Conservation (phyloP, 768 basidiomycete genomes). For the Phylloporus sp. region DNA sequence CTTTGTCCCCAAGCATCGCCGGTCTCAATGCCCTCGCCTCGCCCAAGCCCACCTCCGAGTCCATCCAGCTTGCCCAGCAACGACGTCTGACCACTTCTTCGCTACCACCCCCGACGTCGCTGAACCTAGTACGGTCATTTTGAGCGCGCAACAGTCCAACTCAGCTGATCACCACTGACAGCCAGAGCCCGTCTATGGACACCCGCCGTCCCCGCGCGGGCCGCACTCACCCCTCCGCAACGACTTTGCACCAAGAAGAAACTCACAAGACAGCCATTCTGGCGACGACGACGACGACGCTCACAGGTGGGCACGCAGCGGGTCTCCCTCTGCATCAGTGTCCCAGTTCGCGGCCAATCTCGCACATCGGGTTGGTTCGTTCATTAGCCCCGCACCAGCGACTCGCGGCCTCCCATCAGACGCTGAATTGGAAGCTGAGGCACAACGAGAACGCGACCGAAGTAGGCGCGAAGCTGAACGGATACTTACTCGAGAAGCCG, state of each 20-base stretch:
- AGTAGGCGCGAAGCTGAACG: conserved; percentile 75
- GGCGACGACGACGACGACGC: conserved; percentile 39
- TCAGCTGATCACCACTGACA: conserved; percentile 21
- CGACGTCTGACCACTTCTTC: conserved; percentile 37
- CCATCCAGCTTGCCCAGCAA: conserved; percentile 23
- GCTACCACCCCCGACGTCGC: conserved; percentile 37
- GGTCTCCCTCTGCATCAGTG: conserved; percentile 63
- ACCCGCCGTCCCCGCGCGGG: conserved; percentile 36
- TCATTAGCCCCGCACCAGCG: conserved; percentile 51
- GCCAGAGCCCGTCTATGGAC: conserved; percentile 45
- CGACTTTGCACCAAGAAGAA: conserved; percentile 44
- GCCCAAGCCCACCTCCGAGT: conserved; percentile 21
- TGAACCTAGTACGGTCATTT: conserved; percentile 35
- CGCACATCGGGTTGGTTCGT: conserved; percentile 67
- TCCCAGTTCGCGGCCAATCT: conserved; percentile 71
- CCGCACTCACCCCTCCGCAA: conserved; percentile 75
- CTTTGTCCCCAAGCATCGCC: conserved; percentile 32
- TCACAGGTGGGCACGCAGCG: conserved; percentile 32
- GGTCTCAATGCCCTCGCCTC: conserved; percentile 31
- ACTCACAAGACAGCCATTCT: conserved; percentile 49
- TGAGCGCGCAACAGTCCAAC: not conserved
- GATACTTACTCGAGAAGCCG: conserved; percentile 68
- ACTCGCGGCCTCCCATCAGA: conserved; percentile 56
- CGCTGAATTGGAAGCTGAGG: conserved; percentile 79
- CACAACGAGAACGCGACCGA: conserved; percentile 69